Base-by-base conservation (phyloP, 352 stramenopile species). In the Phytophthora sojae region DNA sequence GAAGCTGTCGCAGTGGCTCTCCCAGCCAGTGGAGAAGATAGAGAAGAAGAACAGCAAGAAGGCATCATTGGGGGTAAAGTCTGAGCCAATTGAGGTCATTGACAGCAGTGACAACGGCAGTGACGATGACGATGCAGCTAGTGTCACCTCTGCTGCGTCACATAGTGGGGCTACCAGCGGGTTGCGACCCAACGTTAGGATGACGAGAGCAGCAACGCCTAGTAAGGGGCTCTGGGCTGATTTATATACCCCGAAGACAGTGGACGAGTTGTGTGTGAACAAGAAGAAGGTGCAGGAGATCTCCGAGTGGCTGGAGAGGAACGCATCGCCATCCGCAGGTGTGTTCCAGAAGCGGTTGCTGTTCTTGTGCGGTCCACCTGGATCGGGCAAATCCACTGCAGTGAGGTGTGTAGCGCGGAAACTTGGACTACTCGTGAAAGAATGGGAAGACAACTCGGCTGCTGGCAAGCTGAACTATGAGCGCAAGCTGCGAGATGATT, bases 251-350 rank as follows among this genome's bases (percentile, higher is more conserved):
- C 84, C 86, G 0, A 69, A 74, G 19, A 72, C 61, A 3, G 71
- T 90, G 6, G 82, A 90, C n/a, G 81, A 96, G 1, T 67, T 96
- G 2, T 93, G 86, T 57, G 75, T 96, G 19, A 90, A 93, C 64
- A 93, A 92, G 72, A 94, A 94, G 57, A 96, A 96, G 69, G 63
- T 89, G 9, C 76, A 90, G 32, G 86, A 95, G 61, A 77, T 96
- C 0, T 79, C 70, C 11, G 78, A 84, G 7, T 96, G 89, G 89
- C 47, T 96, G 0, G 39, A 63, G 8, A 42, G 39, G 3, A 86
- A 86, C 54, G 62, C 79, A 23, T 52, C 50, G 9, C 53, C 57
- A 77, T 37, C 35, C 5, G 17, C 74, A 11, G 30, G 37, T 37
- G 47, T 52, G 12, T 57, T 69, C n/a, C 67, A 77, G 45, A 83